phyloP scores from a whole-genome alignment of 2,329 filamentous ascomycete species.

The Botrytis tulipae region DNA sequence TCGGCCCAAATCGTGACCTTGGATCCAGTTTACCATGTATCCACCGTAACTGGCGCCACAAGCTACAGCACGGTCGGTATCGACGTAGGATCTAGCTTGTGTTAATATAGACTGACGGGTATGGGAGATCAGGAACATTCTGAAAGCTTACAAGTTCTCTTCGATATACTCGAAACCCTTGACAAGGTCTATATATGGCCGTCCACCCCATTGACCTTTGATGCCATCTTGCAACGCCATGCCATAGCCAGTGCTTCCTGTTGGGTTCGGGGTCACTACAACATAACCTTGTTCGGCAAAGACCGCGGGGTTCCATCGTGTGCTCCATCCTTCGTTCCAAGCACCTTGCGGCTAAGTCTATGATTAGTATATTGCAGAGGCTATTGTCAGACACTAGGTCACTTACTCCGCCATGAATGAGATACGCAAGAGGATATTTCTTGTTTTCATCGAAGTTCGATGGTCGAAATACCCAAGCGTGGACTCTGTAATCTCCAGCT shows the following conservation, averaged over 20 bases:
- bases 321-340: conserved; percentile 49
- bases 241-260: conserved; percentile 79
- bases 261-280: conserved; percentile 78
- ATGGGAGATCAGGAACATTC: not conserved
- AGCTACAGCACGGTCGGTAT: conserved; percentile 67
- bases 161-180: conserved; percentile 74
- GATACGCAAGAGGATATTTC: conserved; percentile 74
- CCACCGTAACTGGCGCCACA: conserved; percentile 74
- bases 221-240: conserved; percentile 77
- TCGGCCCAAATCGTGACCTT: conserved; percentile 78
- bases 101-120: not conserved
- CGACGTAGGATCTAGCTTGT: conserved; percentile 51
- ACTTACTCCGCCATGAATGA: conserved; percentile 71
- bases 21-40: conserved; percentile 87
- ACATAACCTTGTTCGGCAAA: conserved; percentile 88
- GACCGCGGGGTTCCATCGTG: conserved; percentile 80
- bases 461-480: conserved; percentile 61
- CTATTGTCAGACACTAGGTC: not conserved
- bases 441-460: conserved; percentile 64
- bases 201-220: conserved; percentile 76
- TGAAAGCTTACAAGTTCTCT: conserved; percentile 49
- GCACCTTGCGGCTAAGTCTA: conserved; percentile 36
- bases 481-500: conserved; percentile 61
- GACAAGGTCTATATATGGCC: conserved; percentile 79
- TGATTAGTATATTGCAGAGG: not conserved